Evolutionary conservation across 768 basidiomycete genomes (phyloP).

Genomic region (Kwoniella sp.): DNA sequence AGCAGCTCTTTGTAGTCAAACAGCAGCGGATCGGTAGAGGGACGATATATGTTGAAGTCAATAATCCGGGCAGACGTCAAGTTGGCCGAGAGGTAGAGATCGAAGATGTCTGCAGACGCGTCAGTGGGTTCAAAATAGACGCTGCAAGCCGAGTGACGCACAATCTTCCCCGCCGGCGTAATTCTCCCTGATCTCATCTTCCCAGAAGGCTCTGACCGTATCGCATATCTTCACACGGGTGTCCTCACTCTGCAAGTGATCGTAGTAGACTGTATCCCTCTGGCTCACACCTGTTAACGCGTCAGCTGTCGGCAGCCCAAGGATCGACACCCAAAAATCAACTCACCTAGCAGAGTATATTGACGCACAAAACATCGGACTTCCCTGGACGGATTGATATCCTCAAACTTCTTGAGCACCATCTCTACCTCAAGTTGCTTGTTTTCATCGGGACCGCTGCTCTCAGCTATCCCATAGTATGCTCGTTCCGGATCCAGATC

Average conservation of each 20-base stretch:
- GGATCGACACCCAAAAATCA: not conserved
- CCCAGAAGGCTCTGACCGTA: constrained; percentile 64
- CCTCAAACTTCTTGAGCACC: constrained; percentile 84
- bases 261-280: constrained; percentile 82
- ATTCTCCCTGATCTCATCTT: constrained; percentile 59
- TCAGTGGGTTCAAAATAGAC: no score
- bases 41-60: constrained; percentile 85
- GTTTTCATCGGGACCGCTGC: not conserved
- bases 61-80: constrained; percentile 70
- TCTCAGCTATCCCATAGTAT: constrained; percentile 55
- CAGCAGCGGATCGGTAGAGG: constrained; percentile 78
- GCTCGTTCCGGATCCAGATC: constrained; percentile 62
- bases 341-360: constrained; percentile 65
- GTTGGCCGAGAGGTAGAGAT: constrained; percentile 79
- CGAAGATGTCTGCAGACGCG: constrained; percentile 73
- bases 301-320: not conserved
- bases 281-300: constrained; percentile 67
- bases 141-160: constrained; percentile 52
- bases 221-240: constrained; percentile 58
- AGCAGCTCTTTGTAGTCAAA: constrained; percentile 76
- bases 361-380: constrained; percentile 83
- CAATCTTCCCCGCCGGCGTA: constrained; percentile 65
- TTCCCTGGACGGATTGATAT: constrained; percentile 77
- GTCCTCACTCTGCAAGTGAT: constrained; percentile 66
- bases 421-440: constrained; percentile 60